These are phyloP conservation scores for Mycena polygramma DNA, from an alignment of 768 basidiomycete species.

Conservation along the genomic window DNA sequence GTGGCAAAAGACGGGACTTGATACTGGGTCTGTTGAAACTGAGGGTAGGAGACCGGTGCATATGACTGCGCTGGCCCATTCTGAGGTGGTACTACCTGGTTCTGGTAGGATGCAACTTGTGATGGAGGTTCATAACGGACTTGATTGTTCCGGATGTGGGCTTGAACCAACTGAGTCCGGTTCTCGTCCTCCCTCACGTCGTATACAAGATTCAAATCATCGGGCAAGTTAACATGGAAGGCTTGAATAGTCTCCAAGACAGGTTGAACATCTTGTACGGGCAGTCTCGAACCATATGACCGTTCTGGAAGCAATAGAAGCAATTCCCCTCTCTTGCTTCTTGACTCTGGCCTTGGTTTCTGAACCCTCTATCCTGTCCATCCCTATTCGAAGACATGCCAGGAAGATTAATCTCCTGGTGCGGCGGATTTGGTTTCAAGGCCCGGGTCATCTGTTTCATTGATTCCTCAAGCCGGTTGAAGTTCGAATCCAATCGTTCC, in stretches of 20 bases:
- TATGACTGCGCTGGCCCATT: too few species aligned
- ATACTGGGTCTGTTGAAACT: not conserved
- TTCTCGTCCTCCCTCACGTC: not conserved
- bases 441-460: not conserved
- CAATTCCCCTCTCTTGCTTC: not conserved
- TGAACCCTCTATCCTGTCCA: not conserved
- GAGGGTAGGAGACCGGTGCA: not conserved
- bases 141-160: too few species aligned
- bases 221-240: not conserved
- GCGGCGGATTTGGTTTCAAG: not conserved
- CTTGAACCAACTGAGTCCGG: not conserved
- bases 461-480: not conserved
- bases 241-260: not conserved
- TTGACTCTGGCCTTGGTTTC: not conserved
- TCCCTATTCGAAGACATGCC: not conserved
- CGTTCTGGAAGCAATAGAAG: not conserved
- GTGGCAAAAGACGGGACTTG: not conserved
- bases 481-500: not conserved
- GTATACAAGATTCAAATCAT: not conserved
- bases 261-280: not conserved
- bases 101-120: not conserved
- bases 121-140: too few species aligned
- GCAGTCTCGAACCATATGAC: slow-evolving; percentile 10
- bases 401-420: not conserved
- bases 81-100: not conserved